Conservation (phyloP, 306 rosid genomes). For the Sindora glabra region DNA sequence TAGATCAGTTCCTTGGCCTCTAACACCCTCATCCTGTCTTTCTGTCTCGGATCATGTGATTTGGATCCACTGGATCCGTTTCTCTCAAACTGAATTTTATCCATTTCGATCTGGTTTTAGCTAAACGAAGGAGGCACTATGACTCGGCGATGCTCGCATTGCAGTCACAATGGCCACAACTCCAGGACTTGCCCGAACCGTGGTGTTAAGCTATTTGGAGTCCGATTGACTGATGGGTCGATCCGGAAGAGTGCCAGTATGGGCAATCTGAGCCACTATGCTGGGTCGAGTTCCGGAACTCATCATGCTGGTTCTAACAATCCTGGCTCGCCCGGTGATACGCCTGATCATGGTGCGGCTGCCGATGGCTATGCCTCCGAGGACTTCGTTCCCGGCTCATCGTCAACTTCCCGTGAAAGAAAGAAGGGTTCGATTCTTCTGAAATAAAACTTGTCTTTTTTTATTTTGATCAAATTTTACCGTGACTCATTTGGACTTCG, state of each 20-base stretch:
- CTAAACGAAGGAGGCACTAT: slow-evolving; percentile 9
- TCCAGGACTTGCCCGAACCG: slow-evolving; percentile 64
- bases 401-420: slow-evolving; percentile 86
- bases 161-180: slow-evolving; percentile 67
- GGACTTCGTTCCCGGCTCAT: slow-evolving; percentile 93
- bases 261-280: slow-evolving; percentile 90
- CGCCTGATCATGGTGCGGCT: slow-evolving; percentile 55
- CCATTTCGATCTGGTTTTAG: slow-evolving; percentile 13
- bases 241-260: slow-evolving; percentile 95
- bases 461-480: neutral
- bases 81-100: neutral
- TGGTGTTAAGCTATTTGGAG: slow-evolving; percentile 60
- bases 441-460: neutral
- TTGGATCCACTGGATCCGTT: slow-evolving; percentile 36
- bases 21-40: neutral
- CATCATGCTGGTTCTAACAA: slow-evolving; percentile 29
- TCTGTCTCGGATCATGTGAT: slow-evolving; percentile 26
- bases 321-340: slow-evolving; percentile 82
- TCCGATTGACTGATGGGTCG: slow-evolving; percentile 61
- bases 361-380: slow-evolving; percentile 94
- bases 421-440: slow-evolving; percentile 60
- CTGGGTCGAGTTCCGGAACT: slow-evolving; percentile 40
- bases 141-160: slow-evolving; percentile 69
- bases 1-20: no score
- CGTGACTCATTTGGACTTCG: neutral